These are phyloP conservation scores for Penicillium soppii DNA, from an alignment of 495 filamentous ascomycete genomes.

Conservation along the genomic window DNA sequence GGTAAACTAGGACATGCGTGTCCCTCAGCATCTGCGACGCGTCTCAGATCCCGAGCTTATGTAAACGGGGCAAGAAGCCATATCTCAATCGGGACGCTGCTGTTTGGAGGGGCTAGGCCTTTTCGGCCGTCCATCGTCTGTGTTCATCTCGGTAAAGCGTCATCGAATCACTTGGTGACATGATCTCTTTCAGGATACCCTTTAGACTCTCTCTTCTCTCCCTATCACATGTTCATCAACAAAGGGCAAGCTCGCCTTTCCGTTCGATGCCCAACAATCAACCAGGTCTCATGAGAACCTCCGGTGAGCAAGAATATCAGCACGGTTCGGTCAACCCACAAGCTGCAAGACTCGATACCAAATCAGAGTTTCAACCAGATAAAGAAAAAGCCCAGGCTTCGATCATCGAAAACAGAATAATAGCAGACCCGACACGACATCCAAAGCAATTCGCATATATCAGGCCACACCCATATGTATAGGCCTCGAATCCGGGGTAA, in stretches of 20 bases:
- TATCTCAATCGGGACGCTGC: slow-evolving; percentile 20
- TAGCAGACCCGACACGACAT: not conserved
- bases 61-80: slow-evolving; percentile 17
- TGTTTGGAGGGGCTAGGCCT: slow-evolving; percentile 14
- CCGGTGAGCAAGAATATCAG: not conserved
- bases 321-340: not conserved
- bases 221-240: not conserved
- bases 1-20: slow-evolving; percentile 19
- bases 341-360: not conserved
- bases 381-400: not conserved
- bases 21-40: not conserved
- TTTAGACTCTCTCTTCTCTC: not conserved
- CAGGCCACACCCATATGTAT: slow-evolving; percentile 6
- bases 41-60: slow-evolving; percentile 13
- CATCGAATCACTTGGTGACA: not conserved
- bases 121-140: not conserved
- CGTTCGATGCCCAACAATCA: not conserved
- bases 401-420: not conserved
- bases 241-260: not conserved
- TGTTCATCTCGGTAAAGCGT: not conserved
- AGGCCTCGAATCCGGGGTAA: slow-evolving; percentile 15
- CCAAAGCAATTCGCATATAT: not conserved
- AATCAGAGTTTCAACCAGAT: not conserved
- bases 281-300: not conserved
- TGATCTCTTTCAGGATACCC: not conserved